A percentile compares a stretch with the other conserved stretches of the same genome.
These are phyloP conservation scores for Xylaria acuta DNA, from an alignment of 495 filamentous ascomycete genomes.

Conservation along the genomic window DNA sequence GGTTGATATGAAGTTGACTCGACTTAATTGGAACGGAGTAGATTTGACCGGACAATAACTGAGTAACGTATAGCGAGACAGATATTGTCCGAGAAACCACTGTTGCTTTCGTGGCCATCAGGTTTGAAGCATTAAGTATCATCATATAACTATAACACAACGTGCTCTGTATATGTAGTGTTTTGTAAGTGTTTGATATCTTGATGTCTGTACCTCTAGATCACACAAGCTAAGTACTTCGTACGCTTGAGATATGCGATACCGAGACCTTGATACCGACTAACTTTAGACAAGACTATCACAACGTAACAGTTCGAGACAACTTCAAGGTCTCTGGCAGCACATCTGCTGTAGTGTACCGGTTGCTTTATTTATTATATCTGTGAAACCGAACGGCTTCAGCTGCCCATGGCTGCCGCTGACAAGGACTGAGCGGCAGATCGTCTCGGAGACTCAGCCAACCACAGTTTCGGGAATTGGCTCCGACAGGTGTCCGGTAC, in stretches of 20 bases:
- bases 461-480: slow-evolving; percentile 21
- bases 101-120: neutral
- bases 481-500: neutral
- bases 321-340: neutral
- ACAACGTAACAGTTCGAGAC: neutral
- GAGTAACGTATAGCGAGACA: neutral
- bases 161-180: neutral
- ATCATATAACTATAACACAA: slow-evolving; percentile 1
- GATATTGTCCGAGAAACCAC: slow-evolving; percentile 5
- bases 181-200: slow-evolving; percentile 3
- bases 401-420: slow-evolving; percentile 11
- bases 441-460: slow-evolving; percentile 15
- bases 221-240: slow-evolving; percentile 2
- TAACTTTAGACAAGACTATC: neutral
- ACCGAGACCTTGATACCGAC: neutral
- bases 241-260: neutral
- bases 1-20: slow-evolving; percentile 2
- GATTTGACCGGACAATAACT: slow-evolving; percentile 7
- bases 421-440: slow-evolving; percentile 23
- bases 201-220: neutral
- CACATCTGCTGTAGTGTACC: neutral
- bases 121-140: neutral
- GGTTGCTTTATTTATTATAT: neutral
- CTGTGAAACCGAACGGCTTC: neutral
- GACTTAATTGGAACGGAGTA: neutral